These are phyloP conservation scores for Allium fistulosum DNA, from an alignment of 106 monocot species.

Conservation along the genomic window DNA sequence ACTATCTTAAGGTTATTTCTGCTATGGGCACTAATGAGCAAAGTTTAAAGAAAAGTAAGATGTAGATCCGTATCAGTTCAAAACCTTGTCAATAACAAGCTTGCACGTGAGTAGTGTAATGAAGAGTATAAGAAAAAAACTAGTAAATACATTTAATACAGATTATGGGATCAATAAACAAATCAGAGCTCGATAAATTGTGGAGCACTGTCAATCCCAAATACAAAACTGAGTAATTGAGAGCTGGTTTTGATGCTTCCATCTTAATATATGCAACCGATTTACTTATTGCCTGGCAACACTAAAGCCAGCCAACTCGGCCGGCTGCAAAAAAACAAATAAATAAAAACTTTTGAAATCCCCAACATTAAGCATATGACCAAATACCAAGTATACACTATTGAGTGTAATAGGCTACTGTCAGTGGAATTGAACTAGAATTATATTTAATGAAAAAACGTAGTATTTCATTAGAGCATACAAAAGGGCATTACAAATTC, in stretches of 20 bases:
- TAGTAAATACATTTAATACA: background rate
- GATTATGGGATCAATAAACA: background rate
- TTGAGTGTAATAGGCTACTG: no score
- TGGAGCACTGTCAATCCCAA: conserved; percentile 17
- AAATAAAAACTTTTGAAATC: background rate
- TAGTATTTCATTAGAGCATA: no score
- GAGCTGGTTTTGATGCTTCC: conserved; percentile 58
- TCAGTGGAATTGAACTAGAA: no score
- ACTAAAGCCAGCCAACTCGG: conserved; percentile 77
- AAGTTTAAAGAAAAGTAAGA: no score
- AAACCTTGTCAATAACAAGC: no score
- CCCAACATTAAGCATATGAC: background rate
- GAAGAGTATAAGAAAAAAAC: background rate
- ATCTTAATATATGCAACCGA: conserved; percentile 60
- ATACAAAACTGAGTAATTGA: conserved; percentile 41
- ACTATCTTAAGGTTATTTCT: no score
- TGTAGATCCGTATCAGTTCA: no score
- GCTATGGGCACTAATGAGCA: no score
- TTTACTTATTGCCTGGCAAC: conserved; percentile 72
- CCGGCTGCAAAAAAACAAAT: conserved; percentile 40
- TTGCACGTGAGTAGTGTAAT: no score
- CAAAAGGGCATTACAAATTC: no score
- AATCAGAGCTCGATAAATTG: conserved; percentile 4
- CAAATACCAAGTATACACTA: no score
- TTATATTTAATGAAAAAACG: no score